Evolutionary conservation across 2,329 filamentous ascomycete species (phyloP), one percentile per base, ranked within the genome.

Genomic region (Monosporascus sp.): DNA sequence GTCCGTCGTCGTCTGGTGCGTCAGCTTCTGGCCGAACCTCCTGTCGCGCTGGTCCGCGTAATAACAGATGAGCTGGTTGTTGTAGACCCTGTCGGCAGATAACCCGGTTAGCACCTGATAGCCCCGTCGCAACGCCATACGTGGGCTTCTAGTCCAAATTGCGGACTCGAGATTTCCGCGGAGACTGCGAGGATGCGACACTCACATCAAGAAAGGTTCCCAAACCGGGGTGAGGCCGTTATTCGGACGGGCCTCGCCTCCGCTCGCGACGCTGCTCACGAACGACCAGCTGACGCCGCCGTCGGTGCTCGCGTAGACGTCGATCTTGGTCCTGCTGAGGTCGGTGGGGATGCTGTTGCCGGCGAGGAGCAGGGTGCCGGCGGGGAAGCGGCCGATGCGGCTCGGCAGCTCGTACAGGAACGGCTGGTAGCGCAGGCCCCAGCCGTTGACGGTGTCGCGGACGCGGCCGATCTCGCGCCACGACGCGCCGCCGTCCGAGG

Each of bases 41-140:
- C 82, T 77, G 57, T 84, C 84, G 41, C 85, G 78, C 64, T 89
- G 86, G 65, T 89, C 86, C 2, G 85, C 83, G 71, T 88, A 89
- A 73, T 87, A 89, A 59, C 78, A 72, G 31, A 88, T 77, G 31
- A 89, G 69, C 45, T 81, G 72, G 47, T 79, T 73, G 54, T 87
- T 70, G 63, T 84, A 77, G 43, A 77, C 71, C 66, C 78, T 77
- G 47, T 63, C 3, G 26, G 57, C 52, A 22, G 11, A 14, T 5
- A 1, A 7, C 19, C 7, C 2, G n/a, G 11, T 22, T 0, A 43
- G 17, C 8, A 9, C n/a, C 5, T 3, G 3, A 24, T 26, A 16
- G 7, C 5, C 38, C 38, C 9, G 27, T 31, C 9, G 27, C 1
- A 11, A 31, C 5, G 27, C 27, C 27, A 9, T 31, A 5, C 3